These are phyloP conservation scores for Ascoidea asiatica DNA, from an alignment of 805 yeast species.

Conservation along the genomic window DNA sequence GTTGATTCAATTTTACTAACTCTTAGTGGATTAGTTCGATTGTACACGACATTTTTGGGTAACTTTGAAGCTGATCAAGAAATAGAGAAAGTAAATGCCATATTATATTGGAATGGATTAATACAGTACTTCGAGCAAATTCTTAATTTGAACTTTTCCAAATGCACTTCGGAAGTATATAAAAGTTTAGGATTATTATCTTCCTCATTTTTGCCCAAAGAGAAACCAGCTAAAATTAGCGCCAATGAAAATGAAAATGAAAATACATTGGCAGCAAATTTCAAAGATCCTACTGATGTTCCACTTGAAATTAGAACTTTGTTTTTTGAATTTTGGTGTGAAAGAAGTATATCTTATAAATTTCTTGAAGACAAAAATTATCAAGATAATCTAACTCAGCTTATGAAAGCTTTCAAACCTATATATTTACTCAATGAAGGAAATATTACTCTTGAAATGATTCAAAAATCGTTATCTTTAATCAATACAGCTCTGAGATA, in stretches of 20 bases:
- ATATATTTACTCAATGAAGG: conserved; percentile 25
- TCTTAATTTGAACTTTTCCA: conserved; percentile 30
- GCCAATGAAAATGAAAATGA: too few species aligned
- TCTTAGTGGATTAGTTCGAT: conserved; percentile 49
- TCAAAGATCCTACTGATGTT: too few species aligned
- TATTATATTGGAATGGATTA: conserved; percentile 42
- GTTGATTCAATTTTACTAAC: conserved; percentile 51
- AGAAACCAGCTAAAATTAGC: conserved; percentile 2
- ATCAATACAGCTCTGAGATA: conserved; percentile 57
- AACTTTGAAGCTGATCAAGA: too few species aligned
- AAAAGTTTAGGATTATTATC: conserved; percentile 37
- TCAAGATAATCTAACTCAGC: conserved; percentile 46
- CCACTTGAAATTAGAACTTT: conserved; percentile 22
- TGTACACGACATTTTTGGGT: conserved; percentile 41
- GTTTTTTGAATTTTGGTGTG: conserved; percentile 38
- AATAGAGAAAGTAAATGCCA: conserved; percentile 12
- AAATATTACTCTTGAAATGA: conserved; percentile 19
- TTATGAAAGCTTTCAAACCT: conserved; percentile 38
- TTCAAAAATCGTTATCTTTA: conserved; percentile 39
- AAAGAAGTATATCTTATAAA: conserved; percentile 29
- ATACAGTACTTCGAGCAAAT: conserved; percentile 32
- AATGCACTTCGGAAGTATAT: conserved; percentile 42
- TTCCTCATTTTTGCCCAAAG: conserved; percentile 15
- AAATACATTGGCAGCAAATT: too few species aligned
- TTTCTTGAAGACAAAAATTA: conserved; percentile 25